Percentiles rank a stretch among this genome's conserved stretches.
Conservation (phyloP, 768 basidiomycete species). For the Lentinus brumalis region DNA sequence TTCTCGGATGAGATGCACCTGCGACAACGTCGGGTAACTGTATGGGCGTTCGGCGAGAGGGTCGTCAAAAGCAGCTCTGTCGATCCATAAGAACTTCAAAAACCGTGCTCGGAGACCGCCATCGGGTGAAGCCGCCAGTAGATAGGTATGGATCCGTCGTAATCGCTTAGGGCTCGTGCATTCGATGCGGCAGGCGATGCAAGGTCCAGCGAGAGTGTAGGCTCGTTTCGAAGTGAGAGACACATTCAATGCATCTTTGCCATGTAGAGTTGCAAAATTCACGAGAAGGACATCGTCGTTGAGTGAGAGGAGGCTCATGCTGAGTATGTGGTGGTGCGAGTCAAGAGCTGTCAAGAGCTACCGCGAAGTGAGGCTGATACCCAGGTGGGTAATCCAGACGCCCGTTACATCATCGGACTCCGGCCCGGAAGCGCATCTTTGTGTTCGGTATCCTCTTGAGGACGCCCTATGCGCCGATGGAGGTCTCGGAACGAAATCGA, state of each 20-base stretch:
- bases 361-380: too few species aligned
- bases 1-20: not conserved
- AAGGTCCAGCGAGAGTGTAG: not conserved
- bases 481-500: too few species aligned
- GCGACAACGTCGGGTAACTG: slow-evolving; percentile 1
- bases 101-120: not conserved
- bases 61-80: not conserved
- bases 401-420: too few species aligned
- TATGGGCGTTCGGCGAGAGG: not conserved
- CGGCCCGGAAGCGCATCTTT: too few species aligned
- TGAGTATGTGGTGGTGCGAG: not conserved
- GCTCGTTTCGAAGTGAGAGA: slow-evolving; percentile 4
- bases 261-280: slow-evolving; percentile 1
- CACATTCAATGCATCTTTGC: slow-evolving; percentile 1
- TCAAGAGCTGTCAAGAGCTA: too few species aligned
- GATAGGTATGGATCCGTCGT: not conserved
- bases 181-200: not conserved
- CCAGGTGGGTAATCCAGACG: too few species aligned
- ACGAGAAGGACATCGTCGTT: slow-evolving; percentile 6
- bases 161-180: not conserved
- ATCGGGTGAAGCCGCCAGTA: not conserved
- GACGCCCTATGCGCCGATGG: too few species aligned
- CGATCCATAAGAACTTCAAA: not conserved
- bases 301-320: not conserved
- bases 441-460: too few species aligned